These are phyloP conservation scores for Kodamaea plutei DNA, from an alignment of 1,139 yeast genomes.

Conservation along the genomic window DNA sequence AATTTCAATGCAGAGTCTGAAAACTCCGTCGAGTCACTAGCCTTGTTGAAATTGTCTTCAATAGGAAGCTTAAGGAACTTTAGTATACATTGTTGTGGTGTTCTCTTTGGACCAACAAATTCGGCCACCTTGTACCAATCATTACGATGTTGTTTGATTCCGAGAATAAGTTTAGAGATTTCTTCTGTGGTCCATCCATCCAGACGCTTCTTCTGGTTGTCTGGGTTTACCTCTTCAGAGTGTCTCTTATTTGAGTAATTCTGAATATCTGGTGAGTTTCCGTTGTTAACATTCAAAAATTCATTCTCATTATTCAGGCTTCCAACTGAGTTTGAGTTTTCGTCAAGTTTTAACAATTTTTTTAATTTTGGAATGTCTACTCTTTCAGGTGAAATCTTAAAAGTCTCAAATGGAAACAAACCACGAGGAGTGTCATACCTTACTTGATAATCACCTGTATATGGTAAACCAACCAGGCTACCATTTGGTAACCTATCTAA, in stretches of 20 bases:
- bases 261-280: constrained; percentile 2
- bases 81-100: constrained; percentile 78
- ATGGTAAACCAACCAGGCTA: constrained; percentile 49
- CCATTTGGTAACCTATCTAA: constrained; percentile 56
- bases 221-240: constrained; percentile 8
- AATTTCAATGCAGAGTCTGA: constrained; percentile 33
- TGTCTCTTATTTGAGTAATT: constrained; percentile 6
- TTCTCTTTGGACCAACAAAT: constrained; percentile 55
- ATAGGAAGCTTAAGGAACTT: constrained; percentile 78
- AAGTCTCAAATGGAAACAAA: constrained; percentile 85
- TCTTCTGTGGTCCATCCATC: constrained; percentile 68
- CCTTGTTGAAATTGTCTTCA: constrained; percentile 58
- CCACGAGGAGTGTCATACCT: constrained; percentile 92
- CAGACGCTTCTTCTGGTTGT: constrained; percentile 35
- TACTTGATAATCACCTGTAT: constrained; percentile 63
- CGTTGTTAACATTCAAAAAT: constrained; percentile 2
- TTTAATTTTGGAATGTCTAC: constrained; percentile 57
- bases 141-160: constrained; percentile 52
- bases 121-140: constrained; percentile 78
- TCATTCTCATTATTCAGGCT: neutral
- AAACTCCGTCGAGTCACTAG: constrained; percentile 35
- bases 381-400: constrained; percentile 50
- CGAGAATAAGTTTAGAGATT: constrained; percentile 53
- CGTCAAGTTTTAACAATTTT: constrained; percentile 33
- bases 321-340: neutral